Base-by-base conservation (phyloP, 2,329 filamentous ascomycete genomes). In the Cladobotryum mycophilum region DNA sequence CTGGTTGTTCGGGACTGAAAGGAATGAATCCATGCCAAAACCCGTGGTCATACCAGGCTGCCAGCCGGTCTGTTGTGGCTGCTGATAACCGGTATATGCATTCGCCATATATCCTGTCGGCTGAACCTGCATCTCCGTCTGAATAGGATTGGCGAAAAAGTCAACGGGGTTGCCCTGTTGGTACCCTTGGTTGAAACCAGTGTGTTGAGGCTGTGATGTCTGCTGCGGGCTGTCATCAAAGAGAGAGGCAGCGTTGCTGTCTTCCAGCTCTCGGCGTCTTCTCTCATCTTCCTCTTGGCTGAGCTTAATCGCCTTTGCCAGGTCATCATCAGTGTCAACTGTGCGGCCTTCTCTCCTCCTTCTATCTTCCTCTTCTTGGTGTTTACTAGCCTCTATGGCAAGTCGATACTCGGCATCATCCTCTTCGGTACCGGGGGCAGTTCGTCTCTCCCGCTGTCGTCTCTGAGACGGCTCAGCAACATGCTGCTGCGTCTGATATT, bases 141-240 rank as follows among this genome's bases (percentile, higher is more conserved):
- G 88, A 62, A 97, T 86, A 12, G 91, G 89, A 68, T 99, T 99
- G 53, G 92, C 93, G 61, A 95, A 93, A 82, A 95, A 97, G 70
- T 99, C 93, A 15, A 99, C 93, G 12, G 89, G 89, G 51, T 87
- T 87, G 65, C 96, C 92, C 71, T 99, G 93, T 73, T 97, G 91
- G 64, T 99, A 99, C 43, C 92, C 92, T 71, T 96, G 91, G 69
- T 96, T 97, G 74, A 89, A 90, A 35, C 90, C 92, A 13, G 91
- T 97, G 38, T 81, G 82, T 70, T 91, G 89, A 35, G 87, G 80
- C 60, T 89, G 86, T 42, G 61, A 56, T 3, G 64, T 60, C 62
- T 85, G 81, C 20, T 76, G 69, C 5, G 84, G 78, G 35, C 81
- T 80, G 60, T 95, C 88, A 60, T 95, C 91, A 61, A 99, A 97